Base-by-base conservation (phyloP, 176 grass and related monocot species). In the Melocanna baccifera region DNA sequence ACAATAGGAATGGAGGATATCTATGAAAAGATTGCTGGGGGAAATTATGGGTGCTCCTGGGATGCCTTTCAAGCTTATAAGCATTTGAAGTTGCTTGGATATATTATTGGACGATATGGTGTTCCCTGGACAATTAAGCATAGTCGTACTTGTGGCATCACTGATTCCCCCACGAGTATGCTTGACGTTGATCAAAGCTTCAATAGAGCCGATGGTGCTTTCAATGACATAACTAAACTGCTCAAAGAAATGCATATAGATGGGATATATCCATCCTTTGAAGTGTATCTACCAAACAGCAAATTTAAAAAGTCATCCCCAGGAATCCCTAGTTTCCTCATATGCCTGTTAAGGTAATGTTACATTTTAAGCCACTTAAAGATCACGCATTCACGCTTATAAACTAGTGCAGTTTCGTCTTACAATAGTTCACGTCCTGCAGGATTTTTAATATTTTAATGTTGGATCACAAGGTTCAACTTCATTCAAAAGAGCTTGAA, bases 71-170 rank as follows among this genome's bases (percentile, higher is more conserved):
- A 90, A 76, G 91, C 87, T 65, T 98, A 95, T 76, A 98, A 75
- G 69, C 86, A 96, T 77, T 64, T 98, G 86, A 99, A 99, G 80
- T 94, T 81, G 55, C 91, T 99, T 84, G 93, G 96, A 2, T 99
- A 94, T 81, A 87, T 98, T 69, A 71, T 99, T 64, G 89, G 91
- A 75, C 84, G 91, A 2, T 89, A 94, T 65, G 81, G 81, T 61
- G 77, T 92, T 41, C 81, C 91, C 13, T 99, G 91, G 96, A 91
- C 89, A 80, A 61, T 73, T 73, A 99, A 84, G 77, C 64, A 84
- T 82, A 47, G 37, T 50, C 66, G 23, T 62, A 78, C 26, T 77
- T 84, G 20, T 48, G 77, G 42, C 25, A 20, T 68, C 73, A 76
- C 63, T 62, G 45, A 67, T 89, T 30, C 57, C 10, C 12, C 16